phyloP scores from a whole-genome alignment of 2,329 filamentous ascomycete species.

The Amphichorda felina region DNA sequence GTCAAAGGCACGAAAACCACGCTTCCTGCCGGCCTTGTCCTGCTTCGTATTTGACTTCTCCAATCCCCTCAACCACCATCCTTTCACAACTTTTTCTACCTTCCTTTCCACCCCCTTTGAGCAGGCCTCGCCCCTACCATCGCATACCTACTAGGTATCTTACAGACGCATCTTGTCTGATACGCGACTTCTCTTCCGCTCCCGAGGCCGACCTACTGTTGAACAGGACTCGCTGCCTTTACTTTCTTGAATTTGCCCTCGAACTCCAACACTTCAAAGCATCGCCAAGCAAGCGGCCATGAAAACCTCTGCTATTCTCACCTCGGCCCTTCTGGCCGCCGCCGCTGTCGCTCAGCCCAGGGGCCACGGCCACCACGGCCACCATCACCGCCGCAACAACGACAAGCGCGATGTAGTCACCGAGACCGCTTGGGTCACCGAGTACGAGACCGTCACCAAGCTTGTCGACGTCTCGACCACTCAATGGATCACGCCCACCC shows the following conservation, averaged over 20 bases:
- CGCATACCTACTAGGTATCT: neutral
- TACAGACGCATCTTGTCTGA: neutral
- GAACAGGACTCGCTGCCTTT: too few relatives aligned
- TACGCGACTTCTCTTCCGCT: neutral
- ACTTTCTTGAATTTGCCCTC: too few relatives aligned
- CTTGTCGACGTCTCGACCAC: slow-evolving; percentile 36
- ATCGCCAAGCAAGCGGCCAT: slow-evolving; percentile 20
- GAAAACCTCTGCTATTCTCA: slow-evolving; percentile 22
- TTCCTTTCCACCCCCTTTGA: slow-evolving; percentile 2
- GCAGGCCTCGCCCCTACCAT: slow-evolving; percentile 4
- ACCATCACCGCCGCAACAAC: slow-evolving; percentile 16
- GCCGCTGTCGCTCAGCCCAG: slow-evolving; percentile 39
- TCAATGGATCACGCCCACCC: slow-evolving; percentile 12
- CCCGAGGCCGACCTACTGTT: too few relatives aligned
- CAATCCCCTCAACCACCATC: neutral
- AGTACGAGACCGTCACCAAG: slow-evolving; percentile 33
- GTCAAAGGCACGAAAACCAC: too few relatives aligned
- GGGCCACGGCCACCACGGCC: slow-evolving; percentile 24
- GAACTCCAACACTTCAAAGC: too few relatives aligned
- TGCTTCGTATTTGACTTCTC: too few relatives aligned
- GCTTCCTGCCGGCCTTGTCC: too few relatives aligned
- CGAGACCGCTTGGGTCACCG: slow-evolving; percentile 37
- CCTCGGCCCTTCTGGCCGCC: slow-evolving; percentile 18
- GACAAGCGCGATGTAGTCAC: slow-evolving; percentile 28
- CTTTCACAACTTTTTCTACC: too few relatives aligned